Evolutionary conservation across 371 early-diverging fungal species (phyloP).

Genomic region (Lichtheimia corymbifera): DNA sequence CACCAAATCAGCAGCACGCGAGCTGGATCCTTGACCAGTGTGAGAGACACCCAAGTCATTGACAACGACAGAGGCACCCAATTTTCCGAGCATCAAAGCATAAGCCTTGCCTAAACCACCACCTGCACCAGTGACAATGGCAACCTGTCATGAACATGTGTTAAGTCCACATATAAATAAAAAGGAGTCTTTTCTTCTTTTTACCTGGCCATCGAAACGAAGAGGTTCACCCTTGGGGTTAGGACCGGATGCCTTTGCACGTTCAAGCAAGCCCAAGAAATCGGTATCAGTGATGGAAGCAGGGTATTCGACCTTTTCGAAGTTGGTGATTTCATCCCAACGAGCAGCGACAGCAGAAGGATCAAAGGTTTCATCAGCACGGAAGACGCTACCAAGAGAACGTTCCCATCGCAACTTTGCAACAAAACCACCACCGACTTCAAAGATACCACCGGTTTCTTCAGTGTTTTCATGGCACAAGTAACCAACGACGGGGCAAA

Average conservation of each 20-base stretch:
- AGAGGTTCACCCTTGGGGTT: slow-evolving; percentile 64
- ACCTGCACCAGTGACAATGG: slow-evolving; percentile 92
- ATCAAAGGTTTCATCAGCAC: slow-evolving; percentile 84
- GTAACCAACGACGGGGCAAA: slow-evolving; percentile 94
- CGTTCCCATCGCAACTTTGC: slow-evolving; percentile 95
- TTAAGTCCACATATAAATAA: neutral
- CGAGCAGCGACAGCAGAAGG: slow-evolving; percentile 79
- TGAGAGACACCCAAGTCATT: slow-evolving; percentile 84
- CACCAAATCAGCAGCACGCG: slow-evolving; percentile 92
- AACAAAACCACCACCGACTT: slow-evolving; percentile 95
- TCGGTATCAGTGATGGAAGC: slow-evolving; percentile 79
- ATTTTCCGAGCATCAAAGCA: slow-evolving; percentile 80
- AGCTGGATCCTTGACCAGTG: slow-evolving; percentile 62
- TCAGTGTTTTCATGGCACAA: slow-evolving; percentile 86
- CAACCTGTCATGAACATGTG: slow-evolving; percentile 51
- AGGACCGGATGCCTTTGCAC: slow-evolving; percentile 66
- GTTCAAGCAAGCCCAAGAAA: slow-evolving; percentile 80
- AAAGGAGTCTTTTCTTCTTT: neutral
- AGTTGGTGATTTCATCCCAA: slow-evolving; percentile 83
- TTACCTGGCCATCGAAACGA: slow-evolving; percentile 73
- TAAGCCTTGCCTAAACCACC: slow-evolving; percentile 89
- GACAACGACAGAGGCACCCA: slow-evolving; percentile 84
- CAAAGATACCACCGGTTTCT: slow-evolving; percentile 90
- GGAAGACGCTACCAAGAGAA: slow-evolving; percentile 88
- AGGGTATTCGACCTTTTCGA: slow-evolving; percentile 73